Evolutionary conservation across 2,329 filamentous ascomycete genomes (phyloP).

Genomic region (Ophiostoma montium): DNA sequence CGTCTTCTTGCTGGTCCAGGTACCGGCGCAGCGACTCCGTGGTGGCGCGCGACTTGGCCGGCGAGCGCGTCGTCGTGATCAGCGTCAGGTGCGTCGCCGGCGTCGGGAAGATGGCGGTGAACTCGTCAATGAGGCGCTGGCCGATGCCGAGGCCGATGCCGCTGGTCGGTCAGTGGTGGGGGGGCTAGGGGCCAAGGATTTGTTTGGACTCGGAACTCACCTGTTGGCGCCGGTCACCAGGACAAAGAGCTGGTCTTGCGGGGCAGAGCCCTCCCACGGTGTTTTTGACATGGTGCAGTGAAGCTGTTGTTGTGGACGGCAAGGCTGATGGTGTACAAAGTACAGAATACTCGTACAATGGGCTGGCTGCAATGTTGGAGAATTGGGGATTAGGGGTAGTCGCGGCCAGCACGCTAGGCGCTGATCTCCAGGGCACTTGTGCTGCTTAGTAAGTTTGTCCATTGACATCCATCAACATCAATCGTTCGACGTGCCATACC

Average conservation of each 20-base stretch:
- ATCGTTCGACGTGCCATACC: too few species aligned
- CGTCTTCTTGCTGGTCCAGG: constrained; percentile 27
- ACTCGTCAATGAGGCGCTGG: constrained; percentile 79
- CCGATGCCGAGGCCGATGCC: constrained; percentile 77
- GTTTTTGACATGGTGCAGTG: constrained; percentile 7
- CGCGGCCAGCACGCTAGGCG: too few species aligned
- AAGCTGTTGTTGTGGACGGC: too few species aligned
- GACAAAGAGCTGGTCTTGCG: constrained; percentile 40
- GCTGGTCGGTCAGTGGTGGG: constrained; percentile 29
- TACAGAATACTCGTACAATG: too few species aligned
- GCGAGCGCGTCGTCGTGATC: constrained; percentile 69
- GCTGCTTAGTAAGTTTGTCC: too few species aligned
- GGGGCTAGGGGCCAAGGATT: too few species aligned
- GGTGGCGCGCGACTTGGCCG: constrained; percentile 60
- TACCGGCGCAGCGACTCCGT: constrained; percentile 49
- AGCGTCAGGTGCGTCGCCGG: constrained; percentile 60
- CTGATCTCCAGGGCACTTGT: too few species aligned
- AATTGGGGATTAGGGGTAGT: too few species aligned
- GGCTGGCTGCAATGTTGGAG: too few species aligned
- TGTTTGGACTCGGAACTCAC: constrained; percentile 28
- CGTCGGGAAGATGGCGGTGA: constrained; percentile 54
- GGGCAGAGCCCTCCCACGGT: constrained; percentile 22
- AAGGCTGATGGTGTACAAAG: too few species aligned
- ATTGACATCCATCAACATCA: too few species aligned
- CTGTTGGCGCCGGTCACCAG: constrained; percentile 80